Evolutionary conservation across 768 basidiomycete genomes (phyloP).

Genomic region (Pisolithus marmoratus): DNA sequence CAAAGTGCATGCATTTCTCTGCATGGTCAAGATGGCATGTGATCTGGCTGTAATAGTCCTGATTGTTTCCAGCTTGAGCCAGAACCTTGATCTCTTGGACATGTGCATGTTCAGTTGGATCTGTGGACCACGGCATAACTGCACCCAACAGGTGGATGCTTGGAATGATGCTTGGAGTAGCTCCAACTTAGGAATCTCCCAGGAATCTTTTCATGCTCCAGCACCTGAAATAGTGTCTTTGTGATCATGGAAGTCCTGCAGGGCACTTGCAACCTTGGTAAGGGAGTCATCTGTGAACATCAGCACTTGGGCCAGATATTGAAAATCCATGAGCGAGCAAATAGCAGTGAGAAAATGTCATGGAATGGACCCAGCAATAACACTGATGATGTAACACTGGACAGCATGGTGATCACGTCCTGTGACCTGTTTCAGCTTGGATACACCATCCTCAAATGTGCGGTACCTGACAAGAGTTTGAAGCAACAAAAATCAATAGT

Average conservation of each 20-base stretch:
- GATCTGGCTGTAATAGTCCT: conserved; percentile 2
- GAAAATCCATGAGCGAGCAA: conserved; percentile 32
- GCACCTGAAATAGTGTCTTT: conserved; percentile 30
- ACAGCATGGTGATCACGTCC: conserved; percentile 34
- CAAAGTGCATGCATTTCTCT: neutral
- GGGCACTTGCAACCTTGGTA: conserved; percentile 11
- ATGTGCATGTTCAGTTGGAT: conserved; percentile 2
- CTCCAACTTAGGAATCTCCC: conserved; percentile 7
- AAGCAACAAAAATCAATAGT: conserved; percentile 33
- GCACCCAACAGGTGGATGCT: neutral
- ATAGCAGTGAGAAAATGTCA: conserved; percentile 27
- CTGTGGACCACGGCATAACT: conserved; percentile 5
- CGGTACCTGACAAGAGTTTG: conserved; percentile 30
- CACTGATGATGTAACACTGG: conserved; percentile 27
- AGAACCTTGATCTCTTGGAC: neutral
- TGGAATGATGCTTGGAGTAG: conserved; percentile 3
- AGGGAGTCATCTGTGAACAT: conserved; percentile 19
- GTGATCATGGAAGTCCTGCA: conserved; percentile 28
- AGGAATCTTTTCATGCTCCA: conserved; percentile 10
- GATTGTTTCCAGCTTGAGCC: conserved; percentile 1
- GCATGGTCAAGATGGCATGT: neutral
- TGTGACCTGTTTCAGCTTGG: conserved; percentile 36
- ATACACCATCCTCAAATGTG: conserved; percentile 37
- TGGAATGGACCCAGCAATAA: conserved; percentile 31
- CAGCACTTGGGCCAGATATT: conserved; percentile 30